Evolutionary conservation across 805 yeast genomes (phyloP), one percentile per base, ranked within the genome.

Genomic region (Grigorovia humatica): DNA sequence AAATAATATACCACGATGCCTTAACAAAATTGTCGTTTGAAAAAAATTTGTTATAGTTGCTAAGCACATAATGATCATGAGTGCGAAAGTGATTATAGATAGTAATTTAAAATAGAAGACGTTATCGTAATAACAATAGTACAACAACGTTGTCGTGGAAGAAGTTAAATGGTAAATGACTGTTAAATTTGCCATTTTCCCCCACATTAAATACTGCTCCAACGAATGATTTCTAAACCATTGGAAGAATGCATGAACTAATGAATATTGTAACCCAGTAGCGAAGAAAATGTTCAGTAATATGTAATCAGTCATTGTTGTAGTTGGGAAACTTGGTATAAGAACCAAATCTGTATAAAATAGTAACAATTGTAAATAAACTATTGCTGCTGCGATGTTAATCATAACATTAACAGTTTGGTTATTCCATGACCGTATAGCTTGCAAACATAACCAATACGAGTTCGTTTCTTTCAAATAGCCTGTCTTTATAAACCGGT

Each of bases 181-280:
- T 0, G 88, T 89, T 56, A 83, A 72, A 61, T 84, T 83, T 63
- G 83, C 88, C 47, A 83, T 73, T 58, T 77, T 81, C 61, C 81
- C 81, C 48, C 87, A 85, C 38, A 76, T 62, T 48, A 64, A 68
- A 29, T 77, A 64, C 3, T 81, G 76, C 20, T 61, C 54, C 41
- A 67, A 71, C 8, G 87, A 81, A 63, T 83, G 88, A 53, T 79
- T 72, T 57, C 81, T 83, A 54, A 82, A 58, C 52, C 78, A 71
- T 58, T 84, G 89, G 65, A 78, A 84, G 7, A 74, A 64, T 18
- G 84, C 78, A 23, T 84, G 78, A 73, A 79, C 71, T 35, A 76
- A 72, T 52, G 84, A 67, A 55, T 87, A 81, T 18, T 69, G 61
- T 13, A 78, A 72, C 13, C 79, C 78, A 2, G 86, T 85, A 3